Percentiles rank a stretch among this genome's conserved stretches.
phyloP scores from a whole-genome alignment of 352 stramenopile genomes.

The Phytophthora chlamydospora region DNA sequence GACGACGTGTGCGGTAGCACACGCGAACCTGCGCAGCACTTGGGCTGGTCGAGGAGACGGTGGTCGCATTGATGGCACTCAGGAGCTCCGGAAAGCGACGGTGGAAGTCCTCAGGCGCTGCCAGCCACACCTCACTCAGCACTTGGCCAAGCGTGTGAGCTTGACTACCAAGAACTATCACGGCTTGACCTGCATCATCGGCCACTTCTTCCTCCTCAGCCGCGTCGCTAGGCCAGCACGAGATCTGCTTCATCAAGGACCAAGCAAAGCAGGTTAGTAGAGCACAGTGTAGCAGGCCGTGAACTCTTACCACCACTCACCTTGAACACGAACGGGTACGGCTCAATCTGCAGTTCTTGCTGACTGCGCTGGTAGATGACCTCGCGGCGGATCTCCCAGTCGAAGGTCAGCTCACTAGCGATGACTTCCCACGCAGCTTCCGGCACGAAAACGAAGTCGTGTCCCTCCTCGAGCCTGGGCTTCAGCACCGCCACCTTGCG shows the following conservation, averaged over 20 bases:
- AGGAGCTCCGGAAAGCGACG: conserved; percentile 23
- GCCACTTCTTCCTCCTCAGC: conserved; percentile 13
- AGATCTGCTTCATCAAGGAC: conserved; percentile 14
- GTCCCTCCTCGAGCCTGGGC: conserved; percentile 21
- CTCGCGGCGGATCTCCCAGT: conserved; percentile 32
- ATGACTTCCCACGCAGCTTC: conserved; percentile 23
- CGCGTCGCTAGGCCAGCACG: conserved; percentile 15
- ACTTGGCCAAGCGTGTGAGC: conserved; percentile 21
- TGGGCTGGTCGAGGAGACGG: background rate
- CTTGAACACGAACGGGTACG: conserved; percentile 29
- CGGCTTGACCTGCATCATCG: conserved; percentile 6
- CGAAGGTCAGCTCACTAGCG: conserved; percentile 14
- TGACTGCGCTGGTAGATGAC: conserved; percentile 23
- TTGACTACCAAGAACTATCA: conserved; percentile 25
- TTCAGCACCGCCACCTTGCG: conserved; percentile 29
- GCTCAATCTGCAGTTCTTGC: conserved; percentile 14
- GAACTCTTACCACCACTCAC: background rate
- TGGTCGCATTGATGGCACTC: conserved; percentile 2
- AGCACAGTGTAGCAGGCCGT: background rate
- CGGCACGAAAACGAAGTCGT: conserved; percentile 29
- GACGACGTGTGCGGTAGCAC: conserved; percentile 13
- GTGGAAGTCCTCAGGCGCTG: conserved; percentile 16
- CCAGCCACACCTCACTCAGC: conserved; percentile 28
- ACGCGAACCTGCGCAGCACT: background rate
- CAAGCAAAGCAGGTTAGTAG: background rate